Conservation (phyloP, 2,329 filamentous ascomycete species). For the Pezicula carpinea region DNA sequence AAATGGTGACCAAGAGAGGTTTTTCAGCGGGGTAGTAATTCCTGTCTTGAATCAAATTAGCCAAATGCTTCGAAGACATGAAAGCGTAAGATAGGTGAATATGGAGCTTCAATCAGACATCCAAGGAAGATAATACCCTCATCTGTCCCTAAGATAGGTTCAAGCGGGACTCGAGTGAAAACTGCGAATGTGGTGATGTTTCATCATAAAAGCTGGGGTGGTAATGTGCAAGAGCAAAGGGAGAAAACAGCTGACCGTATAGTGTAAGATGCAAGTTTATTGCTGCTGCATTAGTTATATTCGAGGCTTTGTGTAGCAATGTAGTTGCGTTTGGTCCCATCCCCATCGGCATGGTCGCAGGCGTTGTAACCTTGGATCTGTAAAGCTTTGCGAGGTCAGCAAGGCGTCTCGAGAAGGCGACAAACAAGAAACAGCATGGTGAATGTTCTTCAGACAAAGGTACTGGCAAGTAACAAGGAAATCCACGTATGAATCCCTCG, state of each 20-base stretch:
- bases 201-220: constrained; percentile 17
- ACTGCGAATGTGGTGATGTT: constrained; percentile 74
- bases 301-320: background rate
- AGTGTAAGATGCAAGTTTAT: background rate
- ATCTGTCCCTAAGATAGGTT: constrained; percentile 62
- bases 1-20: too few species aligned
- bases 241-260: constrained; percentile 9
- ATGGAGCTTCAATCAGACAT: constrained; percentile 54
- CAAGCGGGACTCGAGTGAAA: constrained; percentile 74
- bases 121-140: constrained; percentile 69
- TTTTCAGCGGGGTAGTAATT: background rate
- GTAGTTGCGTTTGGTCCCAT: background rate
- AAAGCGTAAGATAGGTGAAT: background rate
- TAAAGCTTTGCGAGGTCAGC: constrained; percentile 18
- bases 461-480: constrained; percentile 90
- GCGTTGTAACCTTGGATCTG: too few species aligned
- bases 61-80: background rate
- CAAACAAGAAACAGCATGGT: constrained; percentile 15
- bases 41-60: background rate
- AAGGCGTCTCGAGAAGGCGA: constrained; percentile 8
- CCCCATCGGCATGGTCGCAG: constrained; percentile 2
- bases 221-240: constrained; percentile 3
- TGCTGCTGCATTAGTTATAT: too few species aligned
- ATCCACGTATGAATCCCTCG: constrained; percentile 54
- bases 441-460: constrained; percentile 62